A percentile compares a stretch with the other conserved stretches of the same genome.
phyloP scores from a whole-genome alignment of 1,139 yeast genomes.

The Ashbya aceris region DNA sequence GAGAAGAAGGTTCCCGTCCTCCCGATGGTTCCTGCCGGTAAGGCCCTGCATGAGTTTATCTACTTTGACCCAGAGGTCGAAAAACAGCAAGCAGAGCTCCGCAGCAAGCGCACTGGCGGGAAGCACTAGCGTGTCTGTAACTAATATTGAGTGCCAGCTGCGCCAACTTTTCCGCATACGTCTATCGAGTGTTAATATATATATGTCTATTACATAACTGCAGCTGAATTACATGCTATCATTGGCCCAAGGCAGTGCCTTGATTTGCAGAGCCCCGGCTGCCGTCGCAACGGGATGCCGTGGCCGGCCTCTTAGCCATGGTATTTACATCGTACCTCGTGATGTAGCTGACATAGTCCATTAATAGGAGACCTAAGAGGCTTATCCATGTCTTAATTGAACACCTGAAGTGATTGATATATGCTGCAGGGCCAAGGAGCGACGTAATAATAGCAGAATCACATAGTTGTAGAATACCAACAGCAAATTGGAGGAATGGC shows the following conservation, averaged over 20 bases:
- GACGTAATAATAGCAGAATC: too few relatives aligned
- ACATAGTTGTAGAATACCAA: too few relatives aligned
- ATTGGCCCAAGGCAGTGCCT: too few relatives aligned
- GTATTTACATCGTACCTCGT: background rate
- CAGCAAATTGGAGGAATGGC: slow-evolving; percentile 40
- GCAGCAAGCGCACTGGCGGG: slow-evolving; percentile 34
- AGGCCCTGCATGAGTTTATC: slow-evolving; percentile 86
- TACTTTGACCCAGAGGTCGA: slow-evolving; percentile 76
- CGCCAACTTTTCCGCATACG: too few relatives aligned
- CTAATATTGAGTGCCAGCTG: background rate
- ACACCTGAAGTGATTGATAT: background rate
- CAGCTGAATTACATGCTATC: too few relatives aligned
- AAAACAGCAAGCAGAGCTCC: slow-evolving; percentile 52
- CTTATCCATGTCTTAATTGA: background rate
- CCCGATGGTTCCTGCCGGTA: slow-evolving; percentile 98
- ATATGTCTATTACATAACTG: too few relatives aligned
- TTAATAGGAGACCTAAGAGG: background rate
- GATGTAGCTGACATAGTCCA: background rate
- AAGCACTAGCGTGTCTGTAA: slow-evolving; percentile 25
- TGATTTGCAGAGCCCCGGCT: too few relatives aligned
- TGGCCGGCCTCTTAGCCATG: too few relatives aligned
- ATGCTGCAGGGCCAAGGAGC: background rate
- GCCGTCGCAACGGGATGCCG: too few relatives aligned
- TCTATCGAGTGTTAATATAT: too few relatives aligned
- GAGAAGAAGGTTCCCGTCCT: slow-evolving; percentile 96